Base-by-base conservation (phyloP, 2,329 filamentous ascomycete genomes). In the Penicillium nordicum region DNA sequence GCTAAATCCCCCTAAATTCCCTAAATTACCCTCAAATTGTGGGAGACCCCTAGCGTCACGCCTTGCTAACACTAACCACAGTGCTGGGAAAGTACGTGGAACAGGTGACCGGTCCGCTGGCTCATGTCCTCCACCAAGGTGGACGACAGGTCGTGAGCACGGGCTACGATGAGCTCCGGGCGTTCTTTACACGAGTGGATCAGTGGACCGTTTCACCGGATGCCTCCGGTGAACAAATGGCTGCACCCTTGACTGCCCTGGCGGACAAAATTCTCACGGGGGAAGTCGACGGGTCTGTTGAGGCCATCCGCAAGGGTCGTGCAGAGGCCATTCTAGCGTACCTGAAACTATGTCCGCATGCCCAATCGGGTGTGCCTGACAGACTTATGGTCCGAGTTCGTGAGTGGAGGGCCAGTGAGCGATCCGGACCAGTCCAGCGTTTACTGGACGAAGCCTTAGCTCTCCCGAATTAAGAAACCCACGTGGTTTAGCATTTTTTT, bases 401-500 rank as follows among this genome's bases (percentile, higher is more conserved):
- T 27, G 57, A 58, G 45, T 79, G 77, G 77, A 65, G 70, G 45
- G 63, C 65, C 18, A 61, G 61, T 41, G 77, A 79, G 61, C 64
- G 77, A 67, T 76, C 76, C 48, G 69, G 65, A 30, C 63, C 68
- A 46, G 67, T 77, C 18, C 71, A 69, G 48, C 66, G 67, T 32
- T 57, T 71, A 23, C 65, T 76, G 5, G 71, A 72, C 46, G 64
- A 72, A 60, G 67, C 67, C 52, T 57, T 73, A 52, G 61, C 32
- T 3, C 23, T 53, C 6, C 50, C 36, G 10, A 48, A 46, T 37
- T 49, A 54, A 54, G 41, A 23, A 50, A 43, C 23, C 53, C 53
- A 56, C 53, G 53, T 56, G 46, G 30, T 56, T 62, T 38, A 27
- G 12, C 7, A 14, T 27, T 25, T 42, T 21, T 38, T n/a, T 16